These are phyloP conservation scores for Fomes fomentarius DNA, from an alignment of 1,284 basidiomycete species.

Conservation along the genomic window DNA sequence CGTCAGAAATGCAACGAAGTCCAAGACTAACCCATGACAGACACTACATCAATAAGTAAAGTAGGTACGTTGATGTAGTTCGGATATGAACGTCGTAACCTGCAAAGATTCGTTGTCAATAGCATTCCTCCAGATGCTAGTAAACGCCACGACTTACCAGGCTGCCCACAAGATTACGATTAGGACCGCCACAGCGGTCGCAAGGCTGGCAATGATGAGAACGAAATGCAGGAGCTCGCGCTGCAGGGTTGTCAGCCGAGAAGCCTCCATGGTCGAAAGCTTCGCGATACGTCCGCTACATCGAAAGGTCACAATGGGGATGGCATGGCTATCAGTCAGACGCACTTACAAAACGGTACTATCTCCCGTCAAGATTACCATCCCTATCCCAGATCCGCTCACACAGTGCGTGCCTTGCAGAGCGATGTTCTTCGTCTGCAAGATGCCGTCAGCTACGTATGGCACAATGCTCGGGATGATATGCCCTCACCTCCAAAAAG, in stretches of 20 bases:
- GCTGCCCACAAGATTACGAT: constrained; percentile 63
- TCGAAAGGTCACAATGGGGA: neutral
- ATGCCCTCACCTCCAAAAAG: constrained; percentile 10
- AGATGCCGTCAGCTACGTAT: constrained; percentile 43
- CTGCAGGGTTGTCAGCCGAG: constrained; percentile 45
- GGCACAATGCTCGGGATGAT: constrained; percentile 36
- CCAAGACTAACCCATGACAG: constrained; percentile 42
- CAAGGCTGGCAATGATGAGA: constrained; percentile 44
- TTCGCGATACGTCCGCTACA: constrained; percentile 59
- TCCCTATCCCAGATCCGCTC: constrained; percentile 53
- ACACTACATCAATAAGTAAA: constrained; percentile 64
- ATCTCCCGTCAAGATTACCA: constrained; percentile 61
- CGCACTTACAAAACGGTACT: constrained; percentile 47
- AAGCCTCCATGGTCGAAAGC: constrained; percentile 49
- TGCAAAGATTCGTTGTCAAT: neutral
- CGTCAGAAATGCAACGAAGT: too few species aligned
- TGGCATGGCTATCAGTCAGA: too few species aligned
- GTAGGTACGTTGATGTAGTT: constrained; percentile 57
- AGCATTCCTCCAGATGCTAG: neutral
- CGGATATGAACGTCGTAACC: constrained; percentile 45
- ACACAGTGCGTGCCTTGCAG: constrained; percentile 69
- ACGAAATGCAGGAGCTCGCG: constrained; percentile 48
- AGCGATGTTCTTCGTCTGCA: constrained; percentile 63
- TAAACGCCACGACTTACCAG: constrained; percentile 36
- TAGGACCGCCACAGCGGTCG: constrained; percentile 46